Conservation (phyloP, 2,329 filamentous ascomycete genomes). For the Ophiostoma tasmaniense region DNA sequence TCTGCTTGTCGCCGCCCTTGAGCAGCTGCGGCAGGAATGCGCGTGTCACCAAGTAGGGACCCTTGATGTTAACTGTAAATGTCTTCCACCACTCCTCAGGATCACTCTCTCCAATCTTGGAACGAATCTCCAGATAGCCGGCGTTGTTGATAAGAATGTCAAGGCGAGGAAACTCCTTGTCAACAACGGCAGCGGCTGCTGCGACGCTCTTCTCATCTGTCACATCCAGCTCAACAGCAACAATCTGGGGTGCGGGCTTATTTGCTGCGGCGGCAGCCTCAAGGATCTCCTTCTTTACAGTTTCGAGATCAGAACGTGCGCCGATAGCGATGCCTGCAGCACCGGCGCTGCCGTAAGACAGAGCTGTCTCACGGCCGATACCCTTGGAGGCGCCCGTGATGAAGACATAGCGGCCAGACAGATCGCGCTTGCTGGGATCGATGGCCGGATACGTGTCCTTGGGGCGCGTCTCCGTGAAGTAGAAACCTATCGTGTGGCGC, state of each 20-base stretch:
- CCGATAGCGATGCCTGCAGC: conserved; percentile 41
- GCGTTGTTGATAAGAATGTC: conserved; percentile 36
- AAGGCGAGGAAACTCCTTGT: conserved; percentile 27
- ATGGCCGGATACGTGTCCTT: conserved; percentile 28
- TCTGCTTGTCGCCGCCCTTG: conserved; percentile 28
- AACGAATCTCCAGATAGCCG: conserved; percentile 32
- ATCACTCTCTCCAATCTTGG: conserved; percentile 31
- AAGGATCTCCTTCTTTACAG: conserved; percentile 31
- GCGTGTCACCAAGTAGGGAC: conserved; percentile 36
- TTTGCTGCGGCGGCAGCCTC: conserved; percentile 27
- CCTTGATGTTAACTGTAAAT: conserved; percentile 44
- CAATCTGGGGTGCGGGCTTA: conserved; percentile 24
- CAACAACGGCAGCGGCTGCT: conserved; percentile 28
- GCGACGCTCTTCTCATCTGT: conserved; percentile 29
- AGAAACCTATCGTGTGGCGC: conserved; percentile 1
- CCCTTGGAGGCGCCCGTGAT: conserved; percentile 25
- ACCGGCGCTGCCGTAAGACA: conserved; percentile 42
- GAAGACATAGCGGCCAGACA: conserved; percentile 23
- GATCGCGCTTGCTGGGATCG: conserved; percentile 19
- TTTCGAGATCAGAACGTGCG: conserved; percentile 40
- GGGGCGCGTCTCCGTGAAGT: conserved; percentile 21
- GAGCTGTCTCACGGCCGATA: conserved; percentile 22
- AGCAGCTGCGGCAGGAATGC: conserved; percentile 41
- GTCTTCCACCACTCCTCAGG: conserved; percentile 38
- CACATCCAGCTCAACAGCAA: conserved; percentile 29